phyloP scores from a whole-genome alignment of 805 yeast species.

The Cyberlindnera maclurae region DNA sequence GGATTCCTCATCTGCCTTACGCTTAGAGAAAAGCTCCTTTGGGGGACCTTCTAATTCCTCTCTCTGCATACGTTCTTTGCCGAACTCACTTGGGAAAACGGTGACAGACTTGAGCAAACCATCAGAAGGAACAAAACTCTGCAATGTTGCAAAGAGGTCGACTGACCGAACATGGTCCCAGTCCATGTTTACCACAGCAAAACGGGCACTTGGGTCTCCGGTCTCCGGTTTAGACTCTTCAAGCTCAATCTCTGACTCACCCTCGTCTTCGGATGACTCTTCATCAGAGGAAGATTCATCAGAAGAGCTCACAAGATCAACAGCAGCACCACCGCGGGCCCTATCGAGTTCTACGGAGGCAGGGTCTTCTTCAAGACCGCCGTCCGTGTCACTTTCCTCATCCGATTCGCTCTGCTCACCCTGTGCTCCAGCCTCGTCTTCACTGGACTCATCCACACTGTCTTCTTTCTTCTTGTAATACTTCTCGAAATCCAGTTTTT shows the following conservation, averaged over 20 bases:
- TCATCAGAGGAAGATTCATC: constrained; percentile 33
- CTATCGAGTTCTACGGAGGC: constrained; percentile 34
- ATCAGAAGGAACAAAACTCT: constrained; percentile 72
- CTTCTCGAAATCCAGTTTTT: constrained; percentile 30
- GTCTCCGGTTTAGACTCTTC: constrained; percentile 63
- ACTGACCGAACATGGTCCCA: constrained; percentile 93
- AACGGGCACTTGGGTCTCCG: constrained; percentile 74
- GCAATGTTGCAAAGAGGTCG: constrained; percentile 84
- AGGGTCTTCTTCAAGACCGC: constrained; percentile 16
- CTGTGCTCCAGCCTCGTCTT: constrained; percentile 1
- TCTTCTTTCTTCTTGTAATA: constrained; percentile 12
- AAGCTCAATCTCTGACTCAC: constrained; percentile 45
- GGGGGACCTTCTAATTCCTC: constrained; percentile 95
- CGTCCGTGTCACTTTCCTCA: constrained; percentile 26
- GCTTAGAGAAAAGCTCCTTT: constrained; percentile 60
- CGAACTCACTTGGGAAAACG: constrained; percentile 85
- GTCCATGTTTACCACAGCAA: constrained; percentile 94
- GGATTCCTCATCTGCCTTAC: constrained; percentile 39
- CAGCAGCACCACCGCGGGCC: constrained; percentile 62
- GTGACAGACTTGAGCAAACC: constrained; percentile 64
- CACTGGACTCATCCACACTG: not conserved
- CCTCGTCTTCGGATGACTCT: constrained; percentile 33
- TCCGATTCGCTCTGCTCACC: constrained; percentile 11
- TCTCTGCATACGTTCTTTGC: constrained; percentile 82
- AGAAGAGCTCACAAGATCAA: constrained; percentile 34